These are phyloP conservation scores for Hondaea fermentalgiana DNA, from an alignment of 108 stramenopile species.

Conservation along the genomic window DNA sequence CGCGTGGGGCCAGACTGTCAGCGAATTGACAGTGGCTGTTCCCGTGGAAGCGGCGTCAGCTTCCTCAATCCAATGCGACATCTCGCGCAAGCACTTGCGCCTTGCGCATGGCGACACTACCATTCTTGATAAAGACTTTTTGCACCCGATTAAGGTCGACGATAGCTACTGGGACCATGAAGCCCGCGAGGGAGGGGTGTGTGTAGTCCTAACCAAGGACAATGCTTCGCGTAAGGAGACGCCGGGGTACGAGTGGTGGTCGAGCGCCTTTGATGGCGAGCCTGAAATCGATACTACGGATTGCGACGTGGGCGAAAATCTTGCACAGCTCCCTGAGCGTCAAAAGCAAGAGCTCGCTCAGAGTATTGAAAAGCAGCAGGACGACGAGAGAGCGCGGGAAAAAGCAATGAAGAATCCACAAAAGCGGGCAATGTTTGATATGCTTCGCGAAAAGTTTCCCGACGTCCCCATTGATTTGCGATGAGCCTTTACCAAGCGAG, in stretches of 20 bases:
- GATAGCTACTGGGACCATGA: background rate
- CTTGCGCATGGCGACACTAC: background rate
- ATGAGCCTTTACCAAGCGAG: background rate
- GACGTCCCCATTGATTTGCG: background rate
- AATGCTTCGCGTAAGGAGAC: background rate
- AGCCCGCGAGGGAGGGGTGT: background rate
- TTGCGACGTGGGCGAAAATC: background rate
- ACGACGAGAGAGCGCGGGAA: background rate
- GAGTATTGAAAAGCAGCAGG: background rate
- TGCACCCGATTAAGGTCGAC: background rate
- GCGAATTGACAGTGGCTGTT: background rate
- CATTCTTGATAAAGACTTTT: background rate
- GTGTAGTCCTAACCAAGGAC: background rate
- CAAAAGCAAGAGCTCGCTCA: background rate
- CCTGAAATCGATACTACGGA: background rate
- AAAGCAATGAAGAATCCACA: background rate
- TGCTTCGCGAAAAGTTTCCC: background rate
- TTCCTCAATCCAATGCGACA: background rate
- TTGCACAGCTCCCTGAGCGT: background rate
- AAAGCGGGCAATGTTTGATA: background rate
- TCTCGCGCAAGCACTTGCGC: background rate
- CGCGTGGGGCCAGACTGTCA: background rate
- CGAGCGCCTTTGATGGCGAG: background rate
- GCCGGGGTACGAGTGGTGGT: background rate
- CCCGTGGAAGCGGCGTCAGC: background rate